Conservation (phyloP, 331 rosid species). For the Pyrus hybrid region DNA sequence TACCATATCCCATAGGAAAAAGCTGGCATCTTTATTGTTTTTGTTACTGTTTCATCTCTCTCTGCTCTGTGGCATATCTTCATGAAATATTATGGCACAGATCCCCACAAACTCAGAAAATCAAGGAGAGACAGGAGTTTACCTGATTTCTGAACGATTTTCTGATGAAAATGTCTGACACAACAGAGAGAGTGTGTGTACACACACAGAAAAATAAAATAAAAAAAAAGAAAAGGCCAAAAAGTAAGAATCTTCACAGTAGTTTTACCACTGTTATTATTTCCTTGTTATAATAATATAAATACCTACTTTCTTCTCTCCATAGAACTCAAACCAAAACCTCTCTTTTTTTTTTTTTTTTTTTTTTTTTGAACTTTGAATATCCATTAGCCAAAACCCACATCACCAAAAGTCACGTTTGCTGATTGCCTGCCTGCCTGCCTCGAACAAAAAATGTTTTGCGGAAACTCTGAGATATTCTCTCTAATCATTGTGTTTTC, state of each 20-base stretch:
- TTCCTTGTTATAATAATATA: slow-evolving; percentile 5
- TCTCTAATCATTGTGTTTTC: slow-evolving; percentile 8
- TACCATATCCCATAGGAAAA: slow-evolving; percentile 31
- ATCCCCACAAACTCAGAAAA: slow-evolving; percentile 54
- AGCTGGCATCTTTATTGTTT: slow-evolving; percentile 35
- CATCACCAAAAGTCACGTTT: too few relatives aligned
- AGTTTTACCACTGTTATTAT: slow-evolving; percentile 25
- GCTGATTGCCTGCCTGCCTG: neutral
- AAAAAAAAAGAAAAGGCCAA: slow-evolving; percentile 17
- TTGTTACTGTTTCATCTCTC: slow-evolving; percentile 23
- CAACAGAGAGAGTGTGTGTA: slow-evolving; percentile 23
- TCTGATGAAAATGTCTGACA: slow-evolving; percentile 55
- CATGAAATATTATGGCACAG: slow-evolving; percentile 46
- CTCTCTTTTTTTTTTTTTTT: neutral
- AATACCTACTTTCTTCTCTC: slow-evolving; percentile 24
- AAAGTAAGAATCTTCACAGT: slow-evolving; percentile 74
- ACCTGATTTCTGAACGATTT: slow-evolving; percentile 81
- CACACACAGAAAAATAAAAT: neutral
- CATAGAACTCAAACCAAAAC: slow-evolving; percentile 16
- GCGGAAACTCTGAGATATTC: slow-evolving; percentile 22
- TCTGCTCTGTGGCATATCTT: slow-evolving; percentile 19
- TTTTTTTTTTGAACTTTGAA: too few relatives aligned
- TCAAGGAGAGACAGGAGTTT: slow-evolving; percentile 57
- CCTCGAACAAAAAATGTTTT: neutral
- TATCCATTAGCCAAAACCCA: too few relatives aligned